These are phyloP conservation scores for Rhizoclosmatium globosum DNA, from an alignment of 192 early-diverging fungal genomes.

Conservation along the genomic window DNA sequence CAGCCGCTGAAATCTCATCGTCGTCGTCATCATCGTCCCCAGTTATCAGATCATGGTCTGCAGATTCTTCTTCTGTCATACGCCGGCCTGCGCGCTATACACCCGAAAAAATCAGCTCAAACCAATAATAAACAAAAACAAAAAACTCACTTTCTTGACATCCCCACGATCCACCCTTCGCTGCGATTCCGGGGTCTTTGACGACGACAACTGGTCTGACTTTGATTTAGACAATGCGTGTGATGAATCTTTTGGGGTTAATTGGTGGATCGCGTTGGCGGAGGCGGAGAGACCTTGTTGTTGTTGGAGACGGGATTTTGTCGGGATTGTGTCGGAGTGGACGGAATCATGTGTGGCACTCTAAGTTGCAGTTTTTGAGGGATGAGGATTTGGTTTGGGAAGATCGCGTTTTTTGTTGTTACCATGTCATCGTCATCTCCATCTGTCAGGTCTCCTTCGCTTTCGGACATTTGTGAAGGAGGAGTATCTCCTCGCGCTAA, in stretches of 20 bases:
- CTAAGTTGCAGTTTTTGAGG: background rate
- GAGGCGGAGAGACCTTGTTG: background rate
- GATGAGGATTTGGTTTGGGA: background rate
- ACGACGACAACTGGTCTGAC: conserved; percentile 11
- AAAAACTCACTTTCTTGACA: background rate
- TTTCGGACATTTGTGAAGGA: conserved; percentile 54
- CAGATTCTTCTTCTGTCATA: conserved; percentile 47
- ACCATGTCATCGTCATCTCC: conserved; percentile 47
- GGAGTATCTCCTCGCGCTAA: conserved; percentile 54
- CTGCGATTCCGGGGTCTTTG: background rate
- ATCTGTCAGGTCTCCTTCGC: conserved; percentile 58
- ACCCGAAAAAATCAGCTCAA: background rate
- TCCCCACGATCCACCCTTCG: background rate
- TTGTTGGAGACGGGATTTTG: background rate
- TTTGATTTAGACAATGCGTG: conserved; percentile 25
- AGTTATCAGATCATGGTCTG: conserved; percentile 42
- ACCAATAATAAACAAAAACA: background rate
- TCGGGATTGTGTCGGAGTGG: conserved; percentile 3
- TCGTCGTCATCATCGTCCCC: conserved; percentile 24
- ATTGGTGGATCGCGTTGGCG: conserved; percentile 4
- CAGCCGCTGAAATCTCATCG: conserved; percentile 28
- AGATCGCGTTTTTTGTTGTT: background rate
- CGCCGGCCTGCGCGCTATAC: background rate
- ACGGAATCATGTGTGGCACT: conserved; percentile 27
- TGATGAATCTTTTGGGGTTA: conserved; percentile 2